Percentiles rank a stretch among this genome's conserved stretches.
Evolutionary conservation across 441 rosid species (phyloP).

Genomic region (Sinapis alba): DNA sequence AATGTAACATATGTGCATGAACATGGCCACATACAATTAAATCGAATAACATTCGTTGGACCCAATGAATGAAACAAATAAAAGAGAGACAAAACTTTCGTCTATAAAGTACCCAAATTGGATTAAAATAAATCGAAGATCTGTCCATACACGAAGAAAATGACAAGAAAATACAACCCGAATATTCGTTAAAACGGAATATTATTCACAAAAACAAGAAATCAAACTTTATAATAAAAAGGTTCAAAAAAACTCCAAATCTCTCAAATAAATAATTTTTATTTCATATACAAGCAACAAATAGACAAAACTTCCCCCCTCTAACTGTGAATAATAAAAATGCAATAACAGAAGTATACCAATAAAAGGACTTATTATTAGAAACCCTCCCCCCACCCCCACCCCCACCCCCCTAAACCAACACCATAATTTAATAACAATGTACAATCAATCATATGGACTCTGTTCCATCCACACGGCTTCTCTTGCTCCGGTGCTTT

Average conservation of each 20-base stretch:
- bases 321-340: conserved; percentile 20
- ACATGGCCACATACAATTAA: conserved; percentile 28
- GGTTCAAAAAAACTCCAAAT: conserved; percentile 25
- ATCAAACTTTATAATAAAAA: not conserved
- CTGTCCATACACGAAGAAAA: not conserved
- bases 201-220: conserved; percentile 16
- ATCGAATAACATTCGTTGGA: conserved; percentile 31
- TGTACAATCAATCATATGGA: conserved; percentile 23
- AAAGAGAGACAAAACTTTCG: conserved; percentile 35
- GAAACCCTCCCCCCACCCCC: not conserved
- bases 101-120: conserved; percentile 23
- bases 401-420: not conserved
- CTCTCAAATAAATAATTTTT: conserved; percentile 30
- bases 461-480: conserved; percentile 31
- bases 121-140: not conserved
- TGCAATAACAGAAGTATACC: conserved; percentile 35
- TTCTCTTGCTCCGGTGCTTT: conserved; percentile 55
- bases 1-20: conserved; percentile 24
- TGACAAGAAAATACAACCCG: conserved; percentile 1
- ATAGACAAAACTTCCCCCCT: conserved; percentile 35
- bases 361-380: conserved; percentile 40
- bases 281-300: conserved; percentile 39
- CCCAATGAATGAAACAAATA: conserved; percentile 35
- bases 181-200: conserved; percentile 2
- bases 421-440: conserved; percentile 7